Evolutionary conservation across 2,329 filamentous ascomycete species (phyloP).

Genomic region (Canariomyces notabilis): DNA sequence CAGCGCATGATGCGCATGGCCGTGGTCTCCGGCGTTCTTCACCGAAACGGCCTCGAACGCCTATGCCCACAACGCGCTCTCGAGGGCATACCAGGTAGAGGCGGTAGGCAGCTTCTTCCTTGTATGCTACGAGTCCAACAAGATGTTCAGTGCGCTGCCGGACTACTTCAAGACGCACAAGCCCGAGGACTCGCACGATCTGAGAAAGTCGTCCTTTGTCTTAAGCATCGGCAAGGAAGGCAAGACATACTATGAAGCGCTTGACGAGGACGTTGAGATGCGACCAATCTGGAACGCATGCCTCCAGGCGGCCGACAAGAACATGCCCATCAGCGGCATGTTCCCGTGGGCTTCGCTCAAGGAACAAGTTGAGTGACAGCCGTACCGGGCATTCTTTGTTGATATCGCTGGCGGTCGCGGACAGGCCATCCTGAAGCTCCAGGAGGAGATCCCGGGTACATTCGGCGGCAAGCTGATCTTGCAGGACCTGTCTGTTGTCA

Average conservation of each 20-base stretch:
- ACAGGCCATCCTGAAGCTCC: slow-evolving; percentile 30
- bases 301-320: slow-evolving; percentile 29
- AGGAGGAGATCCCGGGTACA: slow-evolving; percentile 23
- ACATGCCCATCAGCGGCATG: slow-evolving; percentile 34
- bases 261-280: slow-evolving; percentile 28
- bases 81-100: slow-evolving; percentile 26
- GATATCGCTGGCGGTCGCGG: slow-evolving; percentile 31
- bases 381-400: slow-evolving; percentile 29
- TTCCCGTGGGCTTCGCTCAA: slow-evolving; percentile 31
- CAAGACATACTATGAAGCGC: slow-evolving; percentile 30
- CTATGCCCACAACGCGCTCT: slow-evolving; percentile 33
- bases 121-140: slow-evolving; percentile 31
- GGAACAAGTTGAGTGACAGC: slow-evolving; percentile 28
- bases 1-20: slow-evolving; percentile 30
- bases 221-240: slow-evolving; percentile 18
- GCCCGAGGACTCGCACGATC: slow-evolving; percentile 30
- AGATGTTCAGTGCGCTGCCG: slow-evolving; percentile 24
- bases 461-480: slow-evolving; percentile 29
- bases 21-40: slow-evolving; percentile 29
- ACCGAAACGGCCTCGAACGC: slow-evolving; percentile 27
- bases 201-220: slow-evolving; percentile 29
- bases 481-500: slow-evolving; percentile 33
- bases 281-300: slow-evolving; percentile 32
- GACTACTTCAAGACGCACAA: slow-evolving; percentile 31
- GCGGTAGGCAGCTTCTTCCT: slow-evolving; percentile 30